Evolutionary conservation across 108 stramenopile species (phyloP), one percentile per base, ranked within the genome.

Genomic region (Skeletonema potamos): DNA sequence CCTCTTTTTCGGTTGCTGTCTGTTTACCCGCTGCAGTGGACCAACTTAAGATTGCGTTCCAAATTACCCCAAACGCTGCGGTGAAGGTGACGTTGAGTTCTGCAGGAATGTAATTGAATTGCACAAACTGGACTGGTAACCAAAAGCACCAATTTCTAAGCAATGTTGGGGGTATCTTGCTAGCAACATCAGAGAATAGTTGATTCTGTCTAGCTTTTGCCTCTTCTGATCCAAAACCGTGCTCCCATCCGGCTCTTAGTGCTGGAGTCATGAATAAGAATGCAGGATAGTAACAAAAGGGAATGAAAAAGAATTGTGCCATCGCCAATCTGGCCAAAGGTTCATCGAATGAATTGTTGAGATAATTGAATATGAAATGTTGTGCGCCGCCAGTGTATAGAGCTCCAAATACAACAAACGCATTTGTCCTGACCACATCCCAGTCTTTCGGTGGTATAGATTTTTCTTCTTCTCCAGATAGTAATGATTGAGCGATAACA

Each of bases 301-400:
- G 66, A n/a, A 67, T 67, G 9, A 60, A 60, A 13, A 58, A 57
- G 57, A 67, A 67, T 60, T 67, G 66, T 1, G 28, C 28, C 66
- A 60, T 27, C 17, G 27, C 58, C 17, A 58, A 27, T 27, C 28
- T n/a, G 0, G 28, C 55, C 8, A 64, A 57, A 3, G 63, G 26
- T 26, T 54, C 51, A 11, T 57, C 54, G 9, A 64, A 57, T 26
- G 63, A 27, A 24, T 41, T 15, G 46, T 60, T 60, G 58, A 67
- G 66, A 8, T 18, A 60, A 13, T 54, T 28, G 46, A 67, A 67
- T 17, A 58, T 58, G 18, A 29, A 67, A 29, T 60, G 28, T n/a
- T 67, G 66, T 17, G 29, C 55, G 18, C 57, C 28, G 30, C 66
- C 66, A 20, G 66, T 67, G 56, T 67, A 67, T 17, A 58, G 8